Base-by-base conservation (phyloP, 2,329 filamentous ascomycete genomes). In the Dactylonectria macrodidyma region DNA sequence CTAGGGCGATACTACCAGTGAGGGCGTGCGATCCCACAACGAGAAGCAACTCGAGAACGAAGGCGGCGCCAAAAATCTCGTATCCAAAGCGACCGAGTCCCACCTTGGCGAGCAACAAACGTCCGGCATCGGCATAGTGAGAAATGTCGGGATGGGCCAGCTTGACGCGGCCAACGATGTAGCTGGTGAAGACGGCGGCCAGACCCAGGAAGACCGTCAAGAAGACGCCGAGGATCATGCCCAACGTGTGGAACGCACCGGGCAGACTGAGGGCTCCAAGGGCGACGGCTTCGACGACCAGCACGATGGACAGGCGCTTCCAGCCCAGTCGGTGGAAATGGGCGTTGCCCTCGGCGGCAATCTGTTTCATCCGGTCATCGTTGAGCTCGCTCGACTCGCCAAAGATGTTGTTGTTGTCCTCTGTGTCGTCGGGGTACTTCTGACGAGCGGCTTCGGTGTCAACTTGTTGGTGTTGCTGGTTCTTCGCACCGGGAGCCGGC, bases 221-320 rank as follows among this genome's bases (percentile, higher is more conserved):
- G 16, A 67, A 38, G 2, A 67, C 65, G 11, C 65, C 65, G 11
- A 64, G 60, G 8, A 67, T 60, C 65, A 67, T 67, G 9, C 65
- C 65, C 2, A 67, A 36, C 24, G 46, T 60, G 50, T 67, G 60
- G 24, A 64, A 67, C 26, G 65, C 65, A 22, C 51, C 19, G 16
- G 65, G 65, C 9, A 67, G 65, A 61, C 65, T 67, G 16, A 67
- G 65, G 14, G 65, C 55, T 24, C 65, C 65, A 10, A 67, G 65
- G 11, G 65, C 65, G 14, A 67, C 62, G 34, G 65, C 65, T 34
- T 67, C 65, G 10, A 67, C 65, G 11, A 67, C 61, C 11, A 60
- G 33, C 24, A 67, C 51, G 36, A 67, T 47, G n/a, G 65, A 51
- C 41, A 67, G 56, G 14, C 65, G 65, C 30, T 67, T 67, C 65